Conservation (phyloP, 768 basidiomycete genomes). For the Lentinula lateritia region DNA sequence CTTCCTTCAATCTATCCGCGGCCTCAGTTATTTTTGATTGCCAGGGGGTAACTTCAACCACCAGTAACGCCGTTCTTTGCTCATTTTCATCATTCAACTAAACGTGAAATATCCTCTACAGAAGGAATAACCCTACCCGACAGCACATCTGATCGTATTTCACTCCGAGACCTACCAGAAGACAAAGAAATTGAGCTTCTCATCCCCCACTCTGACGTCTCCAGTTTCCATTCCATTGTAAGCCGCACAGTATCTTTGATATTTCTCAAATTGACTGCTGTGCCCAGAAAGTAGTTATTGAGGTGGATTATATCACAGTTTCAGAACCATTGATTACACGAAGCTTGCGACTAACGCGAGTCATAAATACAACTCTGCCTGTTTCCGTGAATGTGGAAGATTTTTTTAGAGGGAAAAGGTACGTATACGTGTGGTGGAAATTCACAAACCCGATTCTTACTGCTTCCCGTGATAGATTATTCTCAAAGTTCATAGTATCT, state of each 20-base stretch:
- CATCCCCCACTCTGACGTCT: slow-evolving; percentile 64
- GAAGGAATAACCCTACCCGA: slow-evolving; percentile 20
- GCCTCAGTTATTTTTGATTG: slow-evolving; percentile 50
- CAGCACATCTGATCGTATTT: slow-evolving; percentile 36
- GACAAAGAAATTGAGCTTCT: slow-evolving; percentile 42
- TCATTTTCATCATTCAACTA: background rate
- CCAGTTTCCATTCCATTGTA: slow-evolving; percentile 58
- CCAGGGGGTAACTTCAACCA: slow-evolving; percentile 33
- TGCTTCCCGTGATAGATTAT: slow-evolving; percentile 45
- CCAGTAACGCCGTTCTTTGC: slow-evolving; percentile 10
- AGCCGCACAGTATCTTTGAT: slow-evolving; percentile 14
- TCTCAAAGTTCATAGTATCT: slow-evolving; percentile 89
- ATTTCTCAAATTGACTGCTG: background rate
- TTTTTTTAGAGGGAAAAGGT: slow-evolving; percentile 88
- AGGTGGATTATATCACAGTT: slow-evolving; percentile 62
- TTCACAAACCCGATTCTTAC: background rate
- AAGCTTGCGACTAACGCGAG: slow-evolving; percentile 45
- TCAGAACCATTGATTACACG: slow-evolving; percentile 49
- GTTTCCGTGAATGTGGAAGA: slow-evolving; percentile 94
- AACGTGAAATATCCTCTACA: background rate
- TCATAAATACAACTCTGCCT: slow-evolving; percentile 68
- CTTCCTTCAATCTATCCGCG: slow-evolving; percentile 47
- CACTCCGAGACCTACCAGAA: slow-evolving; percentile 41
- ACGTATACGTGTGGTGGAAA: slow-evolving; percentile 8
- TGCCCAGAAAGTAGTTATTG: slow-evolving; percentile 59